Base-by-base conservation (phyloP, 2,329 filamentous ascomycete genomes). In the Xylaria sp. region DNA sequence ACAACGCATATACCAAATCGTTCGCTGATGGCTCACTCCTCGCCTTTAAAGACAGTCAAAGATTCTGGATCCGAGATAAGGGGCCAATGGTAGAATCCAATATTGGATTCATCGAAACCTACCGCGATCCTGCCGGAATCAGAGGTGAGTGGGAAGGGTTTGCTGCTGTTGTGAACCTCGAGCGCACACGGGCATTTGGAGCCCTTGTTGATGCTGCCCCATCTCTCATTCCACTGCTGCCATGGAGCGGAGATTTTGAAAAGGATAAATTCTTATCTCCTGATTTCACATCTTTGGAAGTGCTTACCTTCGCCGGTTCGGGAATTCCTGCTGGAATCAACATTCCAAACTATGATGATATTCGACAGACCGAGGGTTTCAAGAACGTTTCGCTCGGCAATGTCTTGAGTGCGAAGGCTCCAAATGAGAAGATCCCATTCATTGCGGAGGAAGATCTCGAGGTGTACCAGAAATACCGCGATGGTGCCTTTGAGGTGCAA, bases 341-440 rank as follows among this genome's bases (percentile, higher is more conserved):
- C 67, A 86, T 87, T 71, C 69, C 69, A 1, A 71, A 71, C 48
- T 71, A 70, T 55, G 69, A 71, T 23, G 69, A 71, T 39, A 71
- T 94, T 61, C 83, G 91, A 63, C 90, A 95, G 71, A 87, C 83
- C 4, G 86, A 91, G 62, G 91, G 91, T 2, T 96, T 95, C 83
- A 96, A 96, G 78, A 95, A 95, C 67, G 91, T 95, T 10, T 96
- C 91, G 9, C 82, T 99, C 1, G 94, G 93, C 55, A 99, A 99
- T 67, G 91, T 97, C 1, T 79, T 97, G 39, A 90, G 87, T 65
- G 94, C 94, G 11, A 96, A 96, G 77, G 89, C 92, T 0, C 91
- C 92, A 0, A 89, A 96, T 69, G 93, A 97, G 78, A 89, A 90
- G 66, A 89, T 96, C 34, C 93, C 93, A 0, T 96, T 97, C 76